Percentiles rank a stretch among this genome's conserved stretches.
These are phyloP conservation scores for Margaritispora aquatica DNA, from an alignment of 495 filamentous ascomycete genomes.

Conservation along the genomic window DNA sequence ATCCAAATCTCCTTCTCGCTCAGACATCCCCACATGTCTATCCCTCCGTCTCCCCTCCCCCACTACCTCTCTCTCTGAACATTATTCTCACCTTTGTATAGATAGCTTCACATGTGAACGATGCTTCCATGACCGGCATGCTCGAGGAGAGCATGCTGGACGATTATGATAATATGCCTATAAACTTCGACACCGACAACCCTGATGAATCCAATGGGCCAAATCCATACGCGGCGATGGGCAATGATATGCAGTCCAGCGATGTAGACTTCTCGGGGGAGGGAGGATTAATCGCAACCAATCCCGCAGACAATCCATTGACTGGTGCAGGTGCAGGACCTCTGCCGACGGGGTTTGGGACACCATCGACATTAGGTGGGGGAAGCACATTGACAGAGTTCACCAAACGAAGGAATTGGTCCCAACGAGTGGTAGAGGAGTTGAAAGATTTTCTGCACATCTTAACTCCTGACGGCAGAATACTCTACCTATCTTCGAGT, in stretches of 20 bases:
- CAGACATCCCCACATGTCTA: too few species aligned
- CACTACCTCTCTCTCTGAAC: not conserved
- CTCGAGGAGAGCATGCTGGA: slow-evolving; percentile 25
- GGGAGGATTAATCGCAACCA: not conserved
- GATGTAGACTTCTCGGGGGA: slow-evolving; percentile 11
- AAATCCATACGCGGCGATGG: slow-evolving; percentile 8
- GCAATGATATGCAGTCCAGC: slow-evolving; percentile 4
- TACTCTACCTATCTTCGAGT: slow-evolving; percentile 81
- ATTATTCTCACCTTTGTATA: not conserved
- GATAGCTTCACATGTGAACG: slow-evolving; percentile 12
- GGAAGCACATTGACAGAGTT: slow-evolving; percentile 72
- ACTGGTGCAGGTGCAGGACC: slow-evolving; percentile 49
- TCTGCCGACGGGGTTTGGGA: slow-evolving; percentile 46
- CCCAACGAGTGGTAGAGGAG: slow-evolving; percentile 81
- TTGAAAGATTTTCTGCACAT: slow-evolving; percentile 86
- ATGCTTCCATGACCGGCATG: slow-evolving; percentile 34
- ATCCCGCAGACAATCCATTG: slow-evolving; percentile 24
- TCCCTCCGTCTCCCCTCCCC: too few species aligned
- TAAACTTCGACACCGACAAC: slow-evolving; percentile 14
- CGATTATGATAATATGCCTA: slow-evolving; percentile 26
- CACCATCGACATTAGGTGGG: slow-evolving; percentile 38
- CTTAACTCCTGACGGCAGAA: slow-evolving; percentile 73
- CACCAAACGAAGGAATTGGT: slow-evolving; percentile 84
- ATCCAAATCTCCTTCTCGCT: not conserved
- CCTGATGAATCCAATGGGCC: not conserved